phyloP scores from a whole-genome alignment of 352 stramenopile species.

The Phytophthora multivora region DNA sequence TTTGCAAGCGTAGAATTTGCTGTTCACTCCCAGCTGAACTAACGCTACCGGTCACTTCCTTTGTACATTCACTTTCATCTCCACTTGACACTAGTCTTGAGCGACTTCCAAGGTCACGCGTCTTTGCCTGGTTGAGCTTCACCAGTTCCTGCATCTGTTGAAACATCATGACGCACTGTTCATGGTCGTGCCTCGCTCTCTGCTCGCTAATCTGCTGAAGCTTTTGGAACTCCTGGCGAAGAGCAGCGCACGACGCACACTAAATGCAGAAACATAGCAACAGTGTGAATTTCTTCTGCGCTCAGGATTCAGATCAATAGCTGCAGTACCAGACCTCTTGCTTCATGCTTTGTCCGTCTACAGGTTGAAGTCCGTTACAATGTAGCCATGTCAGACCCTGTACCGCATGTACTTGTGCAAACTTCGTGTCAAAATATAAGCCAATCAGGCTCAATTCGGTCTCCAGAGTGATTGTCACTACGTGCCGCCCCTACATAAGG shows the following conservation, averaged over 20 bases:
- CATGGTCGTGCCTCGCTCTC: constrained; percentile 36
- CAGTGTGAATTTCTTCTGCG: too few species aligned
- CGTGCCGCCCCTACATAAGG: constrained; percentile 1
- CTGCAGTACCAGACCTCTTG: constrained; percentile 2
- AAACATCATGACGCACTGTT: constrained; percentile 47
- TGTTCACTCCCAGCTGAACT: not conserved
- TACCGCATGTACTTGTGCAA: too few species aligned
- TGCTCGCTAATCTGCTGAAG: constrained; percentile 22
- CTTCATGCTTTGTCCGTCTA: constrained; percentile 8
- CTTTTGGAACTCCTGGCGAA: constrained; percentile 23
- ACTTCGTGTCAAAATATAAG: too few species aligned
- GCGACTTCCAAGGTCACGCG: not conserved
- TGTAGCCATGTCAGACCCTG: not conserved
- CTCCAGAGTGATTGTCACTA: not conserved
- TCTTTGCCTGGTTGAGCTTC: constrained; percentile 36
- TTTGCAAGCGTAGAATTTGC: constrained; percentile 32
- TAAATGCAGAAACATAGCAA: not conserved
- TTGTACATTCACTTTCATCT: not conserved
- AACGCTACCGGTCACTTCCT: not conserved
- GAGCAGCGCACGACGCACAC: constrained; percentile 22
- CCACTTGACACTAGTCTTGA: too few species aligned
- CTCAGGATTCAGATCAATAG: too few species aligned
- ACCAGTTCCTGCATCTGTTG: constrained; percentile 54
- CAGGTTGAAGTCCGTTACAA: not conserved
- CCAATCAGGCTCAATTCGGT: too few species aligned